Evolutionary conservation across 192 early-diverging fungal genomes (phyloP), one percentile per base, ranked within the genome.

Genomic region (Mortierella alpina): DNA sequence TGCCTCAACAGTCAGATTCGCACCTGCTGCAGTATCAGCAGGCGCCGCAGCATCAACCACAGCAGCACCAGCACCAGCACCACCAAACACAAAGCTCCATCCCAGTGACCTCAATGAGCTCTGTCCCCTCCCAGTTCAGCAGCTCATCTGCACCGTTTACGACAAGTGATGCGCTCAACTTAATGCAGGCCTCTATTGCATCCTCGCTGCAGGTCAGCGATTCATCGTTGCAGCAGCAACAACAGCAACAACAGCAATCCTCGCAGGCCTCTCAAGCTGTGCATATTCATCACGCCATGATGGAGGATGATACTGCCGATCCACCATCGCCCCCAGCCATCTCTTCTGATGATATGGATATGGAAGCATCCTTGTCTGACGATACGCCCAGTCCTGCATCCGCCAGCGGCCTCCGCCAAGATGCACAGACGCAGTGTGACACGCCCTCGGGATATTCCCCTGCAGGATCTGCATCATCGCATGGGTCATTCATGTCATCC

Each of bases 291-390:
- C 67, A 70, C 23, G 23, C 75, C 7, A 70, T 70, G 63, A 73
- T 73, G 71, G 71, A 73, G 40, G 71, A 73, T 15, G 71, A 78
- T 44, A 66, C 68, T 22, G 75, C 75, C 4, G 75, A 78, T 42
- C 75, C 75, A 15, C 75, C 75, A 5, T 78, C 75, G 4, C 75
- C 75, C n/a, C 75, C 75, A 15, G 75, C 68, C 22, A 70, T 78
- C 51, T 80, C 70, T 11, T 80, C 77, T 1, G 77, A 80, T 42
- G 77, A 80, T 54, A 80, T 72, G 69, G 77, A 80, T n/a, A 80
- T 72, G 77, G 77, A 80, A 9, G 65, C 68, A 5, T 80, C 77
- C 4, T 53, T 72, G 17, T 63, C 66, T 7, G 53, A 59, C 22
- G 69, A 79, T 23, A 62, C 69, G 0, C 75, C 75, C 0, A 79